phyloP scores from a whole-genome alignment of 129 eudicot genomes.

The Scalesia atractyloides region DNA sequence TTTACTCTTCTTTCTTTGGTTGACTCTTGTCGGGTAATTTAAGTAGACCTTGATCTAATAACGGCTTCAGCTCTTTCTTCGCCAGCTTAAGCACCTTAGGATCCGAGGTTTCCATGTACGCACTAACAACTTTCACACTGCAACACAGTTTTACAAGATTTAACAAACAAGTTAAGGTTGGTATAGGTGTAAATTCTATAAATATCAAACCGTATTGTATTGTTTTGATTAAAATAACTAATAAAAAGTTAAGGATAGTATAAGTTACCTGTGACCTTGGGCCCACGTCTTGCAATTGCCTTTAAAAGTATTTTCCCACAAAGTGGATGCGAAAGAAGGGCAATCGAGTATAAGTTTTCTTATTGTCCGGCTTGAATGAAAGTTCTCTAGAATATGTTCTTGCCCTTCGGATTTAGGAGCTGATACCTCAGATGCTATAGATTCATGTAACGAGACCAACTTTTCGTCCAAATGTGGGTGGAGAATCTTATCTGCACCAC shows the following conservation, averaged over 20 bases:
- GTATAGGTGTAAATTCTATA: background rate
- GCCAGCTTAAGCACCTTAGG: constrained; percentile 51
- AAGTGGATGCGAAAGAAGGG: constrained; percentile 67
- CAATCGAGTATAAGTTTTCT: constrained; percentile 76
- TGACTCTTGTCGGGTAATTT: constrained; percentile 47
- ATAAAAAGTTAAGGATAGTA: background rate
- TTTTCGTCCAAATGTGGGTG: constrained; percentile 63
- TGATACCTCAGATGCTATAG: constrained; percentile 57
- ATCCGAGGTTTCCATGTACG: constrained; percentile 71
- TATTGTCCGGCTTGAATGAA: constrained; percentile 83
- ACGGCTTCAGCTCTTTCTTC: constrained; percentile 71
- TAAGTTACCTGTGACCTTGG: constrained; percentile 78
- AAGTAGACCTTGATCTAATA: constrained; percentile 61
- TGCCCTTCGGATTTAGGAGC: constrained; percentile 57
- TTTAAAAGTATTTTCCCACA: constrained; percentile 73
- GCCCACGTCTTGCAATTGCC: constrained; percentile 78
- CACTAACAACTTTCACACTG: constrained; percentile 73
- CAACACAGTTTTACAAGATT: constrained; percentile 17
- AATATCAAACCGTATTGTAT: background rate
- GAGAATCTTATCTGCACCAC: constrained; percentile 81
- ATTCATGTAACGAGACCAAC: constrained; percentile 55
- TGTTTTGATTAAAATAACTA: background rate
- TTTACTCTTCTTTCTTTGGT: constrained; percentile 22
- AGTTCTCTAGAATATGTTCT: constrained; percentile 76
- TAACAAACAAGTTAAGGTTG: constrained; percentile 4